phyloP scores from a whole-genome alignment of 2,329 filamentous ascomycete species.

The Aspergillus tamarii region DNA sequence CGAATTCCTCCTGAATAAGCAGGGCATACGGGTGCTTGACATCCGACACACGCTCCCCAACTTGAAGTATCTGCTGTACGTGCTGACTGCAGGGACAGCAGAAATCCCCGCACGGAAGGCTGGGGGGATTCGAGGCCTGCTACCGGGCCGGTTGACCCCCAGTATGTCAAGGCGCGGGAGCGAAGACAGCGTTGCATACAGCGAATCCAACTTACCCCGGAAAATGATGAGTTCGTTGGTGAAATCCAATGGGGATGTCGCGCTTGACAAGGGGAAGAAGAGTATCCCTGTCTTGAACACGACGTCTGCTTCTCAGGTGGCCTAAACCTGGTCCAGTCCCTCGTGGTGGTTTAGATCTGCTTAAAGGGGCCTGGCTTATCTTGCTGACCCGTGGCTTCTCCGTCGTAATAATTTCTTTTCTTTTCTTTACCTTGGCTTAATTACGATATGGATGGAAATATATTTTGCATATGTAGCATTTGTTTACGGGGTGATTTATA shows the following conservation, averaged over 20 bases:
- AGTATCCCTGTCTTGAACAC: conserved; percentile 13
- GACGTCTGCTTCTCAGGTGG: conserved; percentile 26
- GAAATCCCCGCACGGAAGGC: conserved; percentile 61
- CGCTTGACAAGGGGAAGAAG: conserved; percentile 27
- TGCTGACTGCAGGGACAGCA: conserved; percentile 77
- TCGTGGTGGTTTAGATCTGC: neutral
- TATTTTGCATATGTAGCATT: neutral
- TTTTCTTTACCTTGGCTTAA: neutral
- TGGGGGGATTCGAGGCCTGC: conserved; percentile 55
- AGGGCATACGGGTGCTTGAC: conserved; percentile 80
- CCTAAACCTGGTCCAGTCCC: conserved; percentile 8
- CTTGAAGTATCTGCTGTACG: conserved; percentile 87
- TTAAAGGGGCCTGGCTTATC: conserved; percentile 1
- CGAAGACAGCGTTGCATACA: conserved; percentile 42
- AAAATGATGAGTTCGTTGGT: conserved; percentile 28
- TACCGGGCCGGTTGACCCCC: conserved; percentile 41
- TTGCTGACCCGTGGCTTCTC: neutral
- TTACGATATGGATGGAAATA: neutral
- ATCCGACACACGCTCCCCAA: conserved; percentile 92
- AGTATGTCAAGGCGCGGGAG: conserved; percentile 44
- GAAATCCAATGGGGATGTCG: conserved; percentile 31
- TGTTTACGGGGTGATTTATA: neutral
- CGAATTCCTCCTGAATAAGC: conserved; percentile 66
- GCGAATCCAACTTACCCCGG: conserved; percentile 32
- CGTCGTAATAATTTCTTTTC: neutral